phyloP scores from a whole-genome alignment of 2,329 filamentous ascomycete species.

The Calonectria pseudoturangicola region DNA sequence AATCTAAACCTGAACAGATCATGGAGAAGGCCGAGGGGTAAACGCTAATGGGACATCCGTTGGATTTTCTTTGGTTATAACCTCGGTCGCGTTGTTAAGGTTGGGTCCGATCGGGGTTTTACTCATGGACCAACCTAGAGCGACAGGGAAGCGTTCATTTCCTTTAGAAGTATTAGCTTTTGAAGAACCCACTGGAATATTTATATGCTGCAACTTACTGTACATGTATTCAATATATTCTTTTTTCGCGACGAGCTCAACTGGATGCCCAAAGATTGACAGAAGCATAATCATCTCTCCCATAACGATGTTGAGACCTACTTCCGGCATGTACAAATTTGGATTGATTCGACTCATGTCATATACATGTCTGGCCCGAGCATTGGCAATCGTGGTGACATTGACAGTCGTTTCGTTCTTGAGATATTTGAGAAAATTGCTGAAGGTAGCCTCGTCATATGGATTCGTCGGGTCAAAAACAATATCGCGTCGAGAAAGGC shows the following conservation, averaged over 20 bases:
- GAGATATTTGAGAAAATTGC: not conserved
- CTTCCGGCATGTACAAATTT: not conserved
- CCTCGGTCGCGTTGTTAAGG: not conserved
- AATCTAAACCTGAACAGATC: too few species aligned
- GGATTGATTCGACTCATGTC: not conserved
- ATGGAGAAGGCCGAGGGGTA: not conserved
- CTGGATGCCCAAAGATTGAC: not conserved
- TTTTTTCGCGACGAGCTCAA: not conserved
- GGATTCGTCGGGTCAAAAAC: not conserved
- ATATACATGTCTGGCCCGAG: not conserved
- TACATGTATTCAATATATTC: not conserved
- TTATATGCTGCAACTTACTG: not conserved
- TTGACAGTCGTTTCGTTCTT: not conserved
- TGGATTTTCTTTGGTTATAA: not conserved
- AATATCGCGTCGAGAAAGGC: constrained; percentile 1
- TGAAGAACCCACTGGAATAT: not conserved
- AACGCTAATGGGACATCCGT: not conserved
- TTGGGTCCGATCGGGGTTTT: constrained; percentile 1
- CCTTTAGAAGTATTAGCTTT: not conserved
- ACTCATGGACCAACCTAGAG: not conserved
- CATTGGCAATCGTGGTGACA: not conserved
- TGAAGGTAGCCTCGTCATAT: not conserved
- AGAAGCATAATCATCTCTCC: not conserved
- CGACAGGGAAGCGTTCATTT: not conserved
- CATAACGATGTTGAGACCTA: not conserved